Percentiles rank a stretch among this genome's conserved stretches.
Evolutionary conservation across 179 eudicot species (phyloP).

Genomic region (Vitellaria paradoxa): DNA sequence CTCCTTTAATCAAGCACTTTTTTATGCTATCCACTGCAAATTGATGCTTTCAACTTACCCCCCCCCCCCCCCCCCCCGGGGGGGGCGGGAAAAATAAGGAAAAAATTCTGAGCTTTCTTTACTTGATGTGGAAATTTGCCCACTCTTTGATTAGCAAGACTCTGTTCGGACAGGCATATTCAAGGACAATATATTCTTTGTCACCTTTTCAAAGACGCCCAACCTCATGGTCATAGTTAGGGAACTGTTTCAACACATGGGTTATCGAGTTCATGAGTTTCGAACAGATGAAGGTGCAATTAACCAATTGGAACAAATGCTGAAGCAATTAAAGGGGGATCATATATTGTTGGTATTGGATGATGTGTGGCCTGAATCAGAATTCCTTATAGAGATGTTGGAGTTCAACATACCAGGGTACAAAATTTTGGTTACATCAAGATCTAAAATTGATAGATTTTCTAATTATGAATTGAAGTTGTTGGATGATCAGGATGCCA

Average conservation of each 20-base stretch:
- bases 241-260: conserved; percentile 15
- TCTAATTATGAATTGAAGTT: conserved; percentile 20
- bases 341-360: conserved; percentile 34
- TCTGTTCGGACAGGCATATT: conserved; percentile 15
- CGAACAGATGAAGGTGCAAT: conserved; percentile 30
- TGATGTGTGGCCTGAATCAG: conserved; percentile 34
- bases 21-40: too few species aligned
- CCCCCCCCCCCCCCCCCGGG: too few species aligned
- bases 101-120: too few species aligned
- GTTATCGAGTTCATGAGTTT: neutral
- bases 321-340: conserved; percentile 13
- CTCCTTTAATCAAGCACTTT: too few species aligned
- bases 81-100: too few species aligned
- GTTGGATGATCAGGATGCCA: conserved; percentile 27
- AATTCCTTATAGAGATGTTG: conserved; percentile 16
- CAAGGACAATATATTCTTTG: conserved; percentile 31
- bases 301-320: conserved; percentile 18
- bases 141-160: neutral
- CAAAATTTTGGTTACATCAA: conserved; percentile 33
- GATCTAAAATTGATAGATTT: conserved; percentile 22
- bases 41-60: too few species aligned
- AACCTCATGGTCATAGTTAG: conserved; percentile 16
- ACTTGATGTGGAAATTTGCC: too few species aligned
- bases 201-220: conserved; percentile 25
- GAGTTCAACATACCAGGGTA: conserved; percentile 12